Conservation (phyloP, 768 basidiomycete species). For the Gymnopilus dilepis region DNA sequence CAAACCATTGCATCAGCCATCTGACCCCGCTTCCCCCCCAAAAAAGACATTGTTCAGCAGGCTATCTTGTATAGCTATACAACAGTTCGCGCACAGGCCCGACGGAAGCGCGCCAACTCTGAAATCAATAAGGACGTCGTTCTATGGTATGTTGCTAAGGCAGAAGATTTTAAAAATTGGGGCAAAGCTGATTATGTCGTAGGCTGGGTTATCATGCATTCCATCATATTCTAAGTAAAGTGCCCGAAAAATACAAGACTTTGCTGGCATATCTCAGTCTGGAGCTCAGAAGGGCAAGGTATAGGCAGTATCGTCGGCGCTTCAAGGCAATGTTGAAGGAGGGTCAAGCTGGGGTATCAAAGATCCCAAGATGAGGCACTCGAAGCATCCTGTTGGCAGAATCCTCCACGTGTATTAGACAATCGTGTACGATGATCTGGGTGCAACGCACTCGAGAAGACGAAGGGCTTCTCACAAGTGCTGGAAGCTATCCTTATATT, state of each 20-base stretch:
- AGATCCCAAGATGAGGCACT: conserved; percentile 20
- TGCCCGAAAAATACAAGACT: conserved; percentile 50
- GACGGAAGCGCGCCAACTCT: conserved; percentile 30
- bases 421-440: background rate
- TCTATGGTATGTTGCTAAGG: conserved; percentile 56
- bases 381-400: background rate
- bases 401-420: background rate
- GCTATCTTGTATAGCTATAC: conserved; percentile 62
- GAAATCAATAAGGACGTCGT: conserved; percentile 55
- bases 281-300: conserved; percentile 54
- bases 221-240: conserved; percentile 61
- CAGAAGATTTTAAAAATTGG: conserved; percentile 3
- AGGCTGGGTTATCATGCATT: conserved; percentile 90
- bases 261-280: conserved; percentile 55
- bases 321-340: conserved; percentile 56
- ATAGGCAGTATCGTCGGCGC: conserved; percentile 45
- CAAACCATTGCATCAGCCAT: background rate
- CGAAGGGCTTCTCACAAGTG: background rate
- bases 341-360: conserved; percentile 37
- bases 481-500: background rate
- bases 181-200: conserved; percentile 4
- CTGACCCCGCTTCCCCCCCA: conserved; percentile 6
- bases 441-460: background rate
- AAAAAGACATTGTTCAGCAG: conserved; percentile 67
- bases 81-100: conserved; percentile 52